Evolutionary conservation across 352 stramenopile species (phyloP).

Genomic region (Thalassiosira exigua): DNA sequence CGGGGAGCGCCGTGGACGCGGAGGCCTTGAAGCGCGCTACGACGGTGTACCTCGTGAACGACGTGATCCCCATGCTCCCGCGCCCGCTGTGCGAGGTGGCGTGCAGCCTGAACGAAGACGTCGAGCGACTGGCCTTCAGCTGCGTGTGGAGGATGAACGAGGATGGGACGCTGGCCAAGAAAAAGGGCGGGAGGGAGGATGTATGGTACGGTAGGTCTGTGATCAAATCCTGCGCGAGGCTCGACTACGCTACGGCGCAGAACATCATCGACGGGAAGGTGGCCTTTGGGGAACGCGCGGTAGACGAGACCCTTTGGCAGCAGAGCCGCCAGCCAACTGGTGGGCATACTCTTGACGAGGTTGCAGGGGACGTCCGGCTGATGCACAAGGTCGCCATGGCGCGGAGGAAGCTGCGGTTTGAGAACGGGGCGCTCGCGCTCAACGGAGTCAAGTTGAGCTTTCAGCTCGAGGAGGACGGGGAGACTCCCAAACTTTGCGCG

Average conservation of each 20-base stretch:
- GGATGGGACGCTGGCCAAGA: constrained; percentile 91
- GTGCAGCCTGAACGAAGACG: constrained; percentile 96
- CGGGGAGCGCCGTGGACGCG: constrained; percentile 90
- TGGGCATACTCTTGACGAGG: constrained; percentile 79
- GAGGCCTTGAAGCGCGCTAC: constrained; percentile 93
- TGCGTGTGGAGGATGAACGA: constrained; percentile 97
- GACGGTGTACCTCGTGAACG: constrained; percentile 96
- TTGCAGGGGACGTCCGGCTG: constrained; percentile 83
- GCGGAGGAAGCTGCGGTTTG: constrained; percentile 88
- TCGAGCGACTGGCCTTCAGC: constrained; percentile 94
- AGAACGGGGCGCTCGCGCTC: constrained; percentile 91
- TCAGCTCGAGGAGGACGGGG: constrained; percentile 90
- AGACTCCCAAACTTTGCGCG: constrained; percentile 88
- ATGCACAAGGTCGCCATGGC: constrained; percentile 87
- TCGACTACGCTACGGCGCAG: constrained; percentile 97
- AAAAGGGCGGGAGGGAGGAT: constrained; percentile 67
- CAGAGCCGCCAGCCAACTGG: constrained; percentile 72
- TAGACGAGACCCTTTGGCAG: constrained; percentile 85
- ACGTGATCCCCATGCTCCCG: constrained; percentile 95
- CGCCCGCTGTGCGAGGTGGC: constrained; percentile 94
- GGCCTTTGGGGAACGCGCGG: constrained; percentile 66
- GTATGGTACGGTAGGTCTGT: constrained; percentile 97
- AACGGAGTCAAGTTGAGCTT: constrained; percentile 94
- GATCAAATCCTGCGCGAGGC: constrained; percentile 95
- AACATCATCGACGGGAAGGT: constrained; percentile 94